Evolutionary conservation across 148 eudicot genomes (phyloP), one percentile per base, ranked within the genome.

Genomic region (Camellia japonica): DNA sequence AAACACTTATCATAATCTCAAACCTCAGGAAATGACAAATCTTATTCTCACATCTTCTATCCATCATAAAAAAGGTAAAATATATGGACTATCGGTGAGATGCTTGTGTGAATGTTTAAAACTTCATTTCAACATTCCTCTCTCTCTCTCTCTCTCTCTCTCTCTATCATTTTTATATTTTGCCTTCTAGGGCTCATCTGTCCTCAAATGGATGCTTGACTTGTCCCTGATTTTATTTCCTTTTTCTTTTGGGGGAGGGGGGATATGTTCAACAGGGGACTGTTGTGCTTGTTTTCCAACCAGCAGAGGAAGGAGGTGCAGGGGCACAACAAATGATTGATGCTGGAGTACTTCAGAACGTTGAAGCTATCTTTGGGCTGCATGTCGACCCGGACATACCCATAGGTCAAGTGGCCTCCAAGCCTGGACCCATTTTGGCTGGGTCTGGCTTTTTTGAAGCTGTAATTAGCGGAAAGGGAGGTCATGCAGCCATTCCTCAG

Each of bases 401-500:
- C 3, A 10, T 80, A 5, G 90, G 87, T 55, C 23, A 68, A 77
- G 88, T 86, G 16, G 78, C 81, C 18, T 77, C 88, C 30, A 78
- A 83, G 73, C 15, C 88, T 67, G 93, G 90, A 10, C 87, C 90
- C 13, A 49, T 90, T 63, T 61, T 86, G 79, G 93, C 93, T 3
- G 93, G 83, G 16, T 84, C 87, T 71, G 89, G 90, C 62, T 79
- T 81, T 61, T 90, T 90, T 69, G 89, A 87, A 77, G 90, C 92
- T 20, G 82, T 82, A 51, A 87, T 89, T 64, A 86, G 82, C 64
- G 93, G 93, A 38, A 90, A 82, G 67, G 89, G 90, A 44, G 90
- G 90, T 44, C 90, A 90, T 79, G 90, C 93, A 1, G 93, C 90
- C 68, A 83, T 90, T 75, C 93, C 93, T 74, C 90, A 90, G 74